Evolutionary conservation across 495 filamentous ascomycete species (phyloP), one percentile per base, ranked within the genome.

Genomic region (Pseudevernia furfuracea): DNA sequence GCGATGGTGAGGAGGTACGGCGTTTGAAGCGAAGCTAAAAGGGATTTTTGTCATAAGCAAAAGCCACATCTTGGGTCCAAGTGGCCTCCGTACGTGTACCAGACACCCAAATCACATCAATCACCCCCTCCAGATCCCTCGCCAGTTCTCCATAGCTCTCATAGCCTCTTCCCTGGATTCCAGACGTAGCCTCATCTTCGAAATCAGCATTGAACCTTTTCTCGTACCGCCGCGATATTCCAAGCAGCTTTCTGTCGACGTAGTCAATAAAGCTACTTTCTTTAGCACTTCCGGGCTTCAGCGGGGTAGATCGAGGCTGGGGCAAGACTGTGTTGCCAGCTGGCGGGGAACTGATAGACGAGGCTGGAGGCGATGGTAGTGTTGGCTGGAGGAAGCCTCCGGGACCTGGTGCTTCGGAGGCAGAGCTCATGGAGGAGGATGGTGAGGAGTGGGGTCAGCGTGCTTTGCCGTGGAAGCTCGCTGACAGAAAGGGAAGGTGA

Each of bases 1-100:
- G 91, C 90, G 58, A 96, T 79, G 61, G 84, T 88, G 30, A 96
- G 83, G 14, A 96, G 79, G 70, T 88, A 91, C 38, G 90, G 88
- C 17, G 91, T 85, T 76, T 96, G 90, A n/a, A 96, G 78, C 46
- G 82, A 84, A 39, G 91, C 90, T 93, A 68, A 21, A 64, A 65
- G 30, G 46, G 56, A 60, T 59, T 30, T 38, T 34, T 34, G 23
- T n/a, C 25, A 32, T 68, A 21, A 66, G 37, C 11, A 65, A 44
- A 0, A 43, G 62, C 32, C 68, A 56, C 38, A 36, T 12, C 2
- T 8, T 14, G 21, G 11, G 21, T 36, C 37, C 8, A 41, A 36
- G 52, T 37, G 57, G 62, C 61, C 43, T 21, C 70, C 90, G 66
- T 79, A 94, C 90, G 90, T 14, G 90, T 94, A 4, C 89, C 89